Evolutionary conservation across 441 rosid species (phyloP).

Genomic region (Daphne laureola): DNA sequence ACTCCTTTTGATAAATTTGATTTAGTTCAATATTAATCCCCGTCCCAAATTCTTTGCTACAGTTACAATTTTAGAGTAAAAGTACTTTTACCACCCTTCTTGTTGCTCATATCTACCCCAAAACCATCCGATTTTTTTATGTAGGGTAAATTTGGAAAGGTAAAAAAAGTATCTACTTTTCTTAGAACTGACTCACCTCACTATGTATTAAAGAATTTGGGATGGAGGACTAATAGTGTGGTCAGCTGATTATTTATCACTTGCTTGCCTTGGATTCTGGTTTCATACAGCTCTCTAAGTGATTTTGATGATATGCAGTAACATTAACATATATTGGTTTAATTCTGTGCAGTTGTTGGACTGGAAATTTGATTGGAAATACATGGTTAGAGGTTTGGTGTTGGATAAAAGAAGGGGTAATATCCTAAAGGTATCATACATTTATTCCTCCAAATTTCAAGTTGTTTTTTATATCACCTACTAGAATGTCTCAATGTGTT

Average conservation of each 20-base stretch:
- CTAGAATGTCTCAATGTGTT: conserved; percentile 6
- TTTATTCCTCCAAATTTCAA: background rate
- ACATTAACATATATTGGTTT: conserved; percentile 7
- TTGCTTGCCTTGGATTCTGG: too few species aligned
- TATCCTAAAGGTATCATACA: conserved; percentile 67
- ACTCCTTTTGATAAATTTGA: background rate
- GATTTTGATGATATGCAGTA: background rate
- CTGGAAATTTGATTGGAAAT: conserved; percentile 90
- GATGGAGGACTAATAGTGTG: too few species aligned
- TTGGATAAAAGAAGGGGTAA: conserved; percentile 97
- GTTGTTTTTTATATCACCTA: conserved; percentile 3
- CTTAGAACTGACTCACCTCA: too few species aligned
- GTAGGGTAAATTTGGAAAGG: too few species aligned
- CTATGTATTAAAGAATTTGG: too few species aligned
- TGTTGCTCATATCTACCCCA: too few species aligned
- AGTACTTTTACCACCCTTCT: too few species aligned
- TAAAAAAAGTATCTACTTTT: too few species aligned
- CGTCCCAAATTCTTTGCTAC: background rate
- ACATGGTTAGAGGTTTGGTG: conserved; percentile 98
- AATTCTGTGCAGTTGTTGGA: conserved; percentile 47
- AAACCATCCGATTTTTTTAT: too few species aligned
- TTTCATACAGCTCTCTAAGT: too few species aligned
- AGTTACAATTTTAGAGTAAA: too few species aligned
- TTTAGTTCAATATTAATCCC: background rate
- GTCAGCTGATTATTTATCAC: too few species aligned